Conservation (phyloP, 441 rosid genomes). For the Populus hybrid region DNA sequence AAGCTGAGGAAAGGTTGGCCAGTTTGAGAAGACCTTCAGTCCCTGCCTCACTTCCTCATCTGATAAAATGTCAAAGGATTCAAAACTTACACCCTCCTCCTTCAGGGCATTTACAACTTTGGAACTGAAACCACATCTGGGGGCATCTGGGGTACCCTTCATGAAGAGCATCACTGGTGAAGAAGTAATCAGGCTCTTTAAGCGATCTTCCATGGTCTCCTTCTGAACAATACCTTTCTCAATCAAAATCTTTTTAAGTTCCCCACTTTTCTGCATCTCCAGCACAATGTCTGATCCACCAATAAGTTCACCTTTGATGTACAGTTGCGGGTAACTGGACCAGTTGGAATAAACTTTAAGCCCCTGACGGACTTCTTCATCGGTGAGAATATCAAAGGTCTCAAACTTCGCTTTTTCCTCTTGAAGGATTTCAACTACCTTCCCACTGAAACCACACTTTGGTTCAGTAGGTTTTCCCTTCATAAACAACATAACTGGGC, state of each 20-base stretch:
- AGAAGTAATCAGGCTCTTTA: slow-evolving; percentile 53
- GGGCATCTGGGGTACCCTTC: slow-evolving; percentile 89
- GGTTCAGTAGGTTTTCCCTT: slow-evolving; percentile 89
- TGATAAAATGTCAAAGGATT: slow-evolving; percentile 68
- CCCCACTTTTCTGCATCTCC: slow-evolving; percentile 96
- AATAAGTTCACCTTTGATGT: slow-evolving; percentile 72
- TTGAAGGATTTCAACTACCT: slow-evolving; percentile 62
- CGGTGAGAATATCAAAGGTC: slow-evolving; percentile 72
- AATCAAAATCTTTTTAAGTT: slow-evolving; percentile 50
- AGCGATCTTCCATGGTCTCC: slow-evolving; percentile 58
- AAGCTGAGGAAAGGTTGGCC: slow-evolving; percentile 97
- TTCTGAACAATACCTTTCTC: slow-evolving; percentile 61
- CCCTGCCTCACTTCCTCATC: slow-evolving; percentile 96
- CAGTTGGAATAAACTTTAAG: slow-evolving; percentile 91
- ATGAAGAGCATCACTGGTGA: slow-evolving; percentile 89
- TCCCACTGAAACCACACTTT: slow-evolving; percentile 79
- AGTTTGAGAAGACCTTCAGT: slow-evolving; percentile 75
- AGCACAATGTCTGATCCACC: slow-evolving; percentile 95
- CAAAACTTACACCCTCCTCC: slow-evolving; percentile 63
- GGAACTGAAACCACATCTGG: slow-evolving; percentile 91
- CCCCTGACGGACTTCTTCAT: slow-evolving; percentile 79
- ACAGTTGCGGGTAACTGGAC: slow-evolving; percentile 95
- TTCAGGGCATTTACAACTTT: slow-evolving; percentile 76
- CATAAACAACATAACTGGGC: slow-evolving; percentile 86
- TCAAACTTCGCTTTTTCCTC: slow-evolving; percentile 72